Evolutionary conservation across 768 basidiomycete species (phyloP), one percentile per base, ranked within the genome.

Genomic region (Leucocoprinus birnbaumii): DNA sequence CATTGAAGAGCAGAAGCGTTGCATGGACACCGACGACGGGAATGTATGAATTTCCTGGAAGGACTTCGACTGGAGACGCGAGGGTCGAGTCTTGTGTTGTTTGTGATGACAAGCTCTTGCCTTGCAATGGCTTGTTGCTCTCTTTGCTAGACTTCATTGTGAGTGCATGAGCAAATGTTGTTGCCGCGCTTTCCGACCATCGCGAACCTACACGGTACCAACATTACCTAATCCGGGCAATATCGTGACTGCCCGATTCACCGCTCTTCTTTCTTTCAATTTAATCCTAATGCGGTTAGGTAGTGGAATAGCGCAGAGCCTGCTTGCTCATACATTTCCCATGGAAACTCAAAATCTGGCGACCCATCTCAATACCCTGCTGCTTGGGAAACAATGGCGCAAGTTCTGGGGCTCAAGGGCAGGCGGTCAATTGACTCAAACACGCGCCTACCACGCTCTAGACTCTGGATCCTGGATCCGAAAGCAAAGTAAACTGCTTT

Each of bases 21-120:
- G 80, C 75, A 64, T 87, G 86, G 6, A 90, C 84, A 43, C 83
- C 84, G 19, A 89, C 81, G 22, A 83, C 69, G 26, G 87, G 85
- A 53, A 80, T 78, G 70, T 89, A 90, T 22, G 54, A 55, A 16
- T 35, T 49, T 14, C 54, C 54, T 14, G 47, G 54, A 13, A 55
- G 22, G 8, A 55, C 21, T 35, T 55, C 54, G 13, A 22, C 26
- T 8, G 16, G 53, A 11, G 16, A 38, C 38, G 13, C 8, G 3
- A n/a, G 13, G 11, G 6, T 13, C 16, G 45, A 48, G 11, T 37
- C 2, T 18, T 4, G 3, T n/a, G 27, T 22, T 1, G 6, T 24
- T 4, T 14, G 3, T 18, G 24, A 8, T 7, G 46, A n/a, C n/a
- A n/a, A 31, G 13, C 10, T 41, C 14, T 40, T 8, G 10, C 21